These are phyloP conservation scores for Fusarium tuaranense DNA, from an alignment of 2,329 filamentous ascomycete species.

Conservation along the genomic window DNA sequence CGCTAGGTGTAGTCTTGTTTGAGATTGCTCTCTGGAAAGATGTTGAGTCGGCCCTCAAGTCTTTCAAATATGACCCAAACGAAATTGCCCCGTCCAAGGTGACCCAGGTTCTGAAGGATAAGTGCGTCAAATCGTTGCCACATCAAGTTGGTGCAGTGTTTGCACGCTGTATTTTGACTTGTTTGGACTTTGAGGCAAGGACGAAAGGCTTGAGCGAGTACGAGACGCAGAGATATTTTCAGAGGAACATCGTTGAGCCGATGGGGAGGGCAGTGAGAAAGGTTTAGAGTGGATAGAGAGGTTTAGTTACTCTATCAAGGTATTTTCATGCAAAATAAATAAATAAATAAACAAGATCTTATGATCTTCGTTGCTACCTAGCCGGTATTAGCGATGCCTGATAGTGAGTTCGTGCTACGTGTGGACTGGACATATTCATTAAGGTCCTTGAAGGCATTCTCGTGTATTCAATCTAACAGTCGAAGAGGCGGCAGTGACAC, in stretches of 20 bases:
- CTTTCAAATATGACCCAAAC: background rate
- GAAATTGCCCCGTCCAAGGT: background rate
- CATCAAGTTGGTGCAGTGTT: background rate
- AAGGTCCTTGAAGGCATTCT: background rate
- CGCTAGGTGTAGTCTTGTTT: background rate
- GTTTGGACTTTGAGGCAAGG: background rate
- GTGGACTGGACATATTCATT: too few species aligned
- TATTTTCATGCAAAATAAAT: too few species aligned
- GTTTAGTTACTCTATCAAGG: too few species aligned
- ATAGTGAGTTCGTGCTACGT: too few species aligned
- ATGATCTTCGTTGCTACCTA: background rate
- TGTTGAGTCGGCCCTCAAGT: background rate
- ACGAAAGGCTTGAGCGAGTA: constrained; percentile 1
- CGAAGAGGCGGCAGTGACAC: background rate
- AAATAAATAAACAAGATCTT: background rate
- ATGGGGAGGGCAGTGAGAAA: background rate
- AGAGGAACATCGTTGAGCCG: background rate
- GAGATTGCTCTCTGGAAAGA: constrained; percentile 12
- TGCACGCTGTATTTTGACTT: background rate
- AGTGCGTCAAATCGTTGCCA: background rate
- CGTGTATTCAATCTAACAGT: background rate
- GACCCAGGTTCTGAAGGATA: background rate
- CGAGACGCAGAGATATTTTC: constrained; percentile 2
- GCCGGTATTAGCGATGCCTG: background rate
- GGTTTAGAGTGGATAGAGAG: background rate